Evolutionary conservation across 108 stramenopile species (phyloP).

Genomic region (Nannochloropsis salina): DNA sequence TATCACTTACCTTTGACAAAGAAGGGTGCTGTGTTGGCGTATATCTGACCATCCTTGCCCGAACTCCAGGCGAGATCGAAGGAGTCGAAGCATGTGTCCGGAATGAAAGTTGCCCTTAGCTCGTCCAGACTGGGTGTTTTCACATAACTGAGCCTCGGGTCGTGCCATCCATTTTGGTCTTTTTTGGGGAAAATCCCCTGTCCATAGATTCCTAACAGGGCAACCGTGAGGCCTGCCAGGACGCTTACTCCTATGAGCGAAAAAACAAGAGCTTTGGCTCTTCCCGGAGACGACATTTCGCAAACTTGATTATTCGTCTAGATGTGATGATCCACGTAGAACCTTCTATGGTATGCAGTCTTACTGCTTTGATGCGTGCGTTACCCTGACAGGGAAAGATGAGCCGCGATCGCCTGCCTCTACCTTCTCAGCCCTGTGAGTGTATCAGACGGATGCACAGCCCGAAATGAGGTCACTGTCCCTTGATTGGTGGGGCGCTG

Average conservation of each 20-base stretch:
- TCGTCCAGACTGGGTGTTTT: conserved; percentile 17
- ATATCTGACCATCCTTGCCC: conserved; percentile 9
- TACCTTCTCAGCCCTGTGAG: too few relatives aligned
- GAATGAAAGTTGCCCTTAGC: not conserved
- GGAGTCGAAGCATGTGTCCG: not conserved
- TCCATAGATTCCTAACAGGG: not conserved
- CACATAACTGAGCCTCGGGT: conserved; percentile 8
- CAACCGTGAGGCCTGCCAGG: not conserved
- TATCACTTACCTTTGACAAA: not conserved
- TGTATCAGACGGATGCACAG: too few relatives aligned
- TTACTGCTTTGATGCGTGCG: too few relatives aligned
- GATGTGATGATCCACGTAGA: too few relatives aligned
- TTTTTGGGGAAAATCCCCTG: not conserved
- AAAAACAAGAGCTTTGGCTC: conserved; percentile 1
- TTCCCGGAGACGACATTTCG: not conserved
- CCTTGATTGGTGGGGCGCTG: too few relatives aligned
- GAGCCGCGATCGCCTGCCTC: too few relatives aligned
- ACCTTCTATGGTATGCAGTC: too few relatives aligned
- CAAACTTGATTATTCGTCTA: too few relatives aligned
- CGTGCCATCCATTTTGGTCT: not conserved
- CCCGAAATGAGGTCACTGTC: too few relatives aligned
- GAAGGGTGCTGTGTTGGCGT: conserved; percentile 6
- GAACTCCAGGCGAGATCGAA: not conserved
- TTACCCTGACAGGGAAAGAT: too few relatives aligned
- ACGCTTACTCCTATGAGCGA: conserved; percentile 12